Conservation (phyloP, 805 yeast genomes). For the Wickerhamomyces mucosus region DNA sequence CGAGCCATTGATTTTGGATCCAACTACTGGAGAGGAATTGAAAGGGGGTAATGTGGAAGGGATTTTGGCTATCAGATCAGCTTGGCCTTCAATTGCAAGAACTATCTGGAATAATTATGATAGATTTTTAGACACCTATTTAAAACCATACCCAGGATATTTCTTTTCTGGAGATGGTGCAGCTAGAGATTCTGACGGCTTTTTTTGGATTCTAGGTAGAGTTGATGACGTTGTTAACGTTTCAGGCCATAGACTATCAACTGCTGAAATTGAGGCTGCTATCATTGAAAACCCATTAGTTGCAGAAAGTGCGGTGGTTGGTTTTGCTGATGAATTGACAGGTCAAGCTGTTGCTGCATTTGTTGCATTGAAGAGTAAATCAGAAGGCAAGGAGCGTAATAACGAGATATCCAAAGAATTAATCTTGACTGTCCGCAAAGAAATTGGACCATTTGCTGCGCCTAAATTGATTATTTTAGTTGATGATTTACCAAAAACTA, state of each 20-base stretch:
- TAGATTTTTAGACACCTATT: constrained; percentile 71
- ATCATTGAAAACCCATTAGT: constrained; percentile 62
- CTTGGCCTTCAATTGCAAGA: constrained; percentile 87
- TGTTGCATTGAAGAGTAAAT: constrained; percentile 54
- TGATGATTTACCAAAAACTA: constrained; percentile 74
- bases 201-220: constrained; percentile 78
- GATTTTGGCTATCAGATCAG: constrained; percentile 57
- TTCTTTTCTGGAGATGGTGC: constrained; percentile 91
- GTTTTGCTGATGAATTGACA: constrained; percentile 73
- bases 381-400: constrained; percentile 17
- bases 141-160: constrained; percentile 72
- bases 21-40: constrained; percentile 63
- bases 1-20: constrained; percentile 63
- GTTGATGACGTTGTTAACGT: constrained; percentile 87
- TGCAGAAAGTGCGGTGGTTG: constrained; percentile 78
- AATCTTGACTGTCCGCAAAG: constrained; percentile 61
- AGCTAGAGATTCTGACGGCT: constrained; percentile 76
- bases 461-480: constrained; percentile 68
- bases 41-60: constrained; percentile 70
- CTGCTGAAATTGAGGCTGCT: constrained; percentile 84
- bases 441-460: constrained; percentile 82
- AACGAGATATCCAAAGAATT: constrained; percentile 46
- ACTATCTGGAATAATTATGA: constrained; percentile 71
- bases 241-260: constrained; percentile 80
- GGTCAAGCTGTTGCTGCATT: constrained; percentile 84